A percentile compares a stretch with the other conserved stretches of the same genome.
phyloP scores from a whole-genome alignment of 257 asterid genomes.

The Rauvolfia tetraphylla region DNA sequence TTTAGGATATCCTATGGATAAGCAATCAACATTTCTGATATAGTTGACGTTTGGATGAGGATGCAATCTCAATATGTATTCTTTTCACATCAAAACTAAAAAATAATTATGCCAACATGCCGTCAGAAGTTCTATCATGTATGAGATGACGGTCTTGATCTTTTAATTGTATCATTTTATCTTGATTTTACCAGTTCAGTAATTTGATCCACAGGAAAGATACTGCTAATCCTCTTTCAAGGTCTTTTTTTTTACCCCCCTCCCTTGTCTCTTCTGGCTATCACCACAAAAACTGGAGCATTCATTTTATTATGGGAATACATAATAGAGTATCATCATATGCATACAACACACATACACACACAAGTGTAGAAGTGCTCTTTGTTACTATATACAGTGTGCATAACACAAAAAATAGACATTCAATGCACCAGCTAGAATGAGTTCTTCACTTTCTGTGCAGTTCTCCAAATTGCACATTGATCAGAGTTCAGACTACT shows the following conservation, averaged over 20 bases:
- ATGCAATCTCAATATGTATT: neutral
- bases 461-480: too few species aligned
- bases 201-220: neutral
- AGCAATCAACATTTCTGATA: neutral
- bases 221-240: neutral
- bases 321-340: neutral
- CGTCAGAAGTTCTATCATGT: neutral
- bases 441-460: too few species aligned
- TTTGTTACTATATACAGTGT: too few species aligned
- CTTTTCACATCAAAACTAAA: neutral
- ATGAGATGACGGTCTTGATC: neutral
- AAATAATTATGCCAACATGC: neutral
- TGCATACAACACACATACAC: neutral
- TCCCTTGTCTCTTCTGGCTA: neutral
- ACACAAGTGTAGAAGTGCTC: neutral
- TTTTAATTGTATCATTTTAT: neutral
- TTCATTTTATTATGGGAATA: neutral
- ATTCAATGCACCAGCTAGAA: too few species aligned
- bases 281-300: neutral
- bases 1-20: neutral
- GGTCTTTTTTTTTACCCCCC: neutral
- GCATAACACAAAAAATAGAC: too few species aligned
- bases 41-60: neutral
- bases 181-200: neutral
- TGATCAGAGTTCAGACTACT: too few species aligned